Percentiles rank a stretch among this genome's conserved stretches.
phyloP scores from a whole-genome alignment of 2,329 filamentous ascomycete genomes.

The Zymoseptoria passerinii region DNA sequence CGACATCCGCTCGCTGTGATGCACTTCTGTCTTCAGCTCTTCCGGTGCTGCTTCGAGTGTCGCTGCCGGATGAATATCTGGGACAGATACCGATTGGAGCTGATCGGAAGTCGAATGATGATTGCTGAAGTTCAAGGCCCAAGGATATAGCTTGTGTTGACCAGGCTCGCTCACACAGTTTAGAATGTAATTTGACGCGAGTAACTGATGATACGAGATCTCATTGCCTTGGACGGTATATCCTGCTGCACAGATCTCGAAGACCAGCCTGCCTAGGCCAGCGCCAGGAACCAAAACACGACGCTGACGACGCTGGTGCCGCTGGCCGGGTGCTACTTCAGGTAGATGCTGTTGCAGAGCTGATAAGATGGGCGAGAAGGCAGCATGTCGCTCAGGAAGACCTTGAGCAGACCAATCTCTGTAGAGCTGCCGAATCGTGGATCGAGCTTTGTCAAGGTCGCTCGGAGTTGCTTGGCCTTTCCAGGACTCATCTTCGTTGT shows the following conservation, averaged over 20 bases:
- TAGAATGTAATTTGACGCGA: slow-evolving; percentile 70
- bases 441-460: slow-evolving; percentile 85
- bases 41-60: slow-evolving; percentile 27
- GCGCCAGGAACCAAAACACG: slow-evolving; percentile 81
- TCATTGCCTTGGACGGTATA: slow-evolving; percentile 79
- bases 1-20: slow-evolving; percentile 61
- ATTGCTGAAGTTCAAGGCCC: slow-evolving; percentile 83
- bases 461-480: slow-evolving; percentile 58
- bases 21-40: slow-evolving; percentile 19
- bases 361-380: slow-evolving; percentile 64
- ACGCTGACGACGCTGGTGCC: slow-evolving; percentile 44
- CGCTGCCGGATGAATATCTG: slow-evolving; percentile 55
- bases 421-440: slow-evolving; percentile 87
- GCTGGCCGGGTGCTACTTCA: slow-evolving; percentile 14
- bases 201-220: slow-evolving; percentile 93
- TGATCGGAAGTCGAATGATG: slow-evolving; percentile 67
- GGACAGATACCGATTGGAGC: slow-evolving; percentile 62
- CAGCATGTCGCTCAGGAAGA: slow-evolving; percentile 61
- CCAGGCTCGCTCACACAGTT: slow-evolving; percentile 55
- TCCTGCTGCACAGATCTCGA: slow-evolving; percentile 69
- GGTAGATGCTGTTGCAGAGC: slow-evolving; percentile 50
- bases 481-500: slow-evolving; percentile 49
- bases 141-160: slow-evolving; percentile 72
- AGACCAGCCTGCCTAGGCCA: slow-evolving; percentile 79
- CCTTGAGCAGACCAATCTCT: slow-evolving; percentile 88